Evolutionary conservation across 148 eudicot genomes (phyloP), one percentile per base, ranked within the genome.

Genomic region (Chenopodium berlandieri): DNA sequence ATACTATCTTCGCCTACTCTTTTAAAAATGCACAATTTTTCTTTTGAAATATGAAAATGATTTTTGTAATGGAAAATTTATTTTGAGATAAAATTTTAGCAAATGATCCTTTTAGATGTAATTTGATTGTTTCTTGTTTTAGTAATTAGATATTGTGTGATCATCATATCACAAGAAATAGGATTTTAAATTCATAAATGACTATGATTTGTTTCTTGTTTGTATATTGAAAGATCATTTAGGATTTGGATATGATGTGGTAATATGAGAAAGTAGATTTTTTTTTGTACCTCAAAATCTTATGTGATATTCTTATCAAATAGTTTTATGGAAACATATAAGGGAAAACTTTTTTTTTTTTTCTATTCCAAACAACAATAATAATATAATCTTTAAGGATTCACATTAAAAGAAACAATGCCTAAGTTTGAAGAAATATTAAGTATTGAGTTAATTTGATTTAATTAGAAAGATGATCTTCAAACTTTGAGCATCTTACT

Each of bases 1-100:
- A 82, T 79, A 81, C 85, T 71, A 85, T 72, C 66, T 58, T 65
- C 56, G 67, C 22, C 23, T 81, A 75, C 46, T 32, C 7, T 52
- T 69, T 25, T 37, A 75, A 19, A 23, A 34, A 23, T 34, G 48
- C 14, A 6, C 34, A 47, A 25, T 19, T 62, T 52, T 67, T 32
- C 34, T 13, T 37, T 75, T 27, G 0, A 31, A 16, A 6, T 20
- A 11, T 54, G 12, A 14, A 27, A 27, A 32, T 32, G 34, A 1
- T 1, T 32, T 32, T 32, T 32, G 1, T 32, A 32, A 32, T 32
- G 52, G 12, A 48, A 3, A 48, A 1, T 48, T 52, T 52, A 14
- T 56, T 56, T 16, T 12, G n/a, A 56, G 62, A 52, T 52, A 40
- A 12, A 50, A 50, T 50, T 12, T 58, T 19, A 68, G 32, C 8